phyloP scores from a whole-genome alignment of 75 land plant genomes.

The Picea glauca region DNA sequence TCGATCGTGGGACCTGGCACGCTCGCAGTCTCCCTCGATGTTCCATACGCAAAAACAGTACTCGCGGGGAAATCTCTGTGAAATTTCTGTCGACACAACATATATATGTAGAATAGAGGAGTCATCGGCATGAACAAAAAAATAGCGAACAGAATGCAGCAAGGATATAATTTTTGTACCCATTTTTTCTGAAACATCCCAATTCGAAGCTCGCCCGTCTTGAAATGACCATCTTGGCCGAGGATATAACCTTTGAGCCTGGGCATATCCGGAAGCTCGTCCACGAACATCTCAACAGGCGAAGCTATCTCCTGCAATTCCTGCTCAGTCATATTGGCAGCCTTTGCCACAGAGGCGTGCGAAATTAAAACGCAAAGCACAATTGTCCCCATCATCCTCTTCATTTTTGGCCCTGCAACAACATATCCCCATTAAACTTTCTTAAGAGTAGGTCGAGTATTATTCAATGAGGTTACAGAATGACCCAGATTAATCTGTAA shows the following conservation, averaged over 20 bases:
- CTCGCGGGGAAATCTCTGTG: slow-evolving; percentile 66
- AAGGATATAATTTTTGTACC: slow-evolving; percentile 5
- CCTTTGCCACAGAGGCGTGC: too few relatives aligned
- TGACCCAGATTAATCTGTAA: too few relatives aligned
- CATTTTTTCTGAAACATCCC: slow-evolving; percentile 35
- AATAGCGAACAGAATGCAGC: too few relatives aligned
- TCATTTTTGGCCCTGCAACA: too few relatives aligned
- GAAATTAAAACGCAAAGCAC: too few relatives aligned
- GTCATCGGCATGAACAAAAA: background rate
- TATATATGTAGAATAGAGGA: background rate
- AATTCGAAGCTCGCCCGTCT: slow-evolving; percentile 23
- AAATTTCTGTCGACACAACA: slow-evolving; percentile 47
- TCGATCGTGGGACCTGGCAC: slow-evolving; percentile 80
- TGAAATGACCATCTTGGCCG: background rate
- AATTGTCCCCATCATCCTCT: too few relatives aligned
- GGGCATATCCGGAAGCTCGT: slow-evolving; percentile 38
- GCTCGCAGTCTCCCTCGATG: slow-evolving; percentile 33
- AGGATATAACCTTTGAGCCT: slow-evolving; percentile 13
- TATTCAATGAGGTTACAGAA: too few relatives aligned
- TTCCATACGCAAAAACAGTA: slow-evolving; percentile 62
- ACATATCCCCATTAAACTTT: too few relatives aligned
- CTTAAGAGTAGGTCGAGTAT: too few relatives aligned
- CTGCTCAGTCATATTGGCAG: background rate
- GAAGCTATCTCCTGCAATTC: background rate
- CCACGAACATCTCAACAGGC: slow-evolving; percentile 23